Conservation (phyloP, 495 filamentous ascomycete genomes). For the Mytilinidion resinicola region DNA sequence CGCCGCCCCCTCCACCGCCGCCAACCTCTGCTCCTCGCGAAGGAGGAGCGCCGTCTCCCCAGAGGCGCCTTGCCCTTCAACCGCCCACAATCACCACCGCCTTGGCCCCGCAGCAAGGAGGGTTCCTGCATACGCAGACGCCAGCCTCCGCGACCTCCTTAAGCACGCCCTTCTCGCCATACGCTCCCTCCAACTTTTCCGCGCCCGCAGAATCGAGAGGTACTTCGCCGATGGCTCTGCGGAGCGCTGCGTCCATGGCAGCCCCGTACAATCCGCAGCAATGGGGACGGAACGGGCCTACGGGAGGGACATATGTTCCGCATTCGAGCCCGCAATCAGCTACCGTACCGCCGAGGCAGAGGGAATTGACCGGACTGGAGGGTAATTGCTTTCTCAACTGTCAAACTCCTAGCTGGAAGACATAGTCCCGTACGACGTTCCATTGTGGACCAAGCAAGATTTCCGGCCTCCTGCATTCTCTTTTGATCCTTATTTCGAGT, state of each 20-base stretch:
- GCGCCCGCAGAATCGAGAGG: conserved; percentile 20
- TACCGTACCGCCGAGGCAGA: conserved; percentile 6
- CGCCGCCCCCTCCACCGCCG: conserved; percentile 22
- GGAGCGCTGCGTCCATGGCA: conserved; percentile 21
- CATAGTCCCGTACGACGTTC: no score
- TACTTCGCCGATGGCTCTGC: conserved; percentile 30
- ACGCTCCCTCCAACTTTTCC: conserved; percentile 21
- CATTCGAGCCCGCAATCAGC: conserved; percentile 15
- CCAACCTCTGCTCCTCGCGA: conserved; percentile 9
- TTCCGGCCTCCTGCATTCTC: neutral
- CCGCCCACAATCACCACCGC: conserved; percentile 31
- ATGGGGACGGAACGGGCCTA: conserved; percentile 33
- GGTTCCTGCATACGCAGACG: conserved; percentile 24
- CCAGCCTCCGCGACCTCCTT: conserved; percentile 26
- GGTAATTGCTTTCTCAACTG: conserved; percentile 26
- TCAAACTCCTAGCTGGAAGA: neutral
- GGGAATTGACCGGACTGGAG: conserved; percentile 37
- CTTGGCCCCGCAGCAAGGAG: conserved; percentile 23
- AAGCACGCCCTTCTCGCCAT: conserved; percentile 31
- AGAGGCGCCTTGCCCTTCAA: conserved; percentile 29
- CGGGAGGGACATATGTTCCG: conserved; percentile 29
- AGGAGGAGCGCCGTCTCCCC: conserved; percentile 18
- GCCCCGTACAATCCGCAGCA: conserved; percentile 38
- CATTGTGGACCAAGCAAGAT: no score
- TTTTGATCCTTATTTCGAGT: neutral